Conservation (phyloP, 2,329 filamentous ascomycete species). For the Helminthosporium solani region DNA sequence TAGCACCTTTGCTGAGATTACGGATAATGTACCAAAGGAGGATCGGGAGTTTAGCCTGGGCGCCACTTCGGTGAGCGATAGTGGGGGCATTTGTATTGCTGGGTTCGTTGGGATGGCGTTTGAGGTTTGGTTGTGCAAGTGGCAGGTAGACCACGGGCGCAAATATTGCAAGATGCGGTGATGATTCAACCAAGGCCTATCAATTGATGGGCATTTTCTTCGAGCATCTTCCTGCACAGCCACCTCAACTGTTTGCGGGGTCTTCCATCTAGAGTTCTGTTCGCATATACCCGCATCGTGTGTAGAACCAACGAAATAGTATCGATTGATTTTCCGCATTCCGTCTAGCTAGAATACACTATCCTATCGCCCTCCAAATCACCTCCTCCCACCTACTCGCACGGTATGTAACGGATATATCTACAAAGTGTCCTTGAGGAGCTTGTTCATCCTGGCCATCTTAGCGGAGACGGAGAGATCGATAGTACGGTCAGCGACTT, state of each 20-base stretch:
- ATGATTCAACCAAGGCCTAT: background rate
- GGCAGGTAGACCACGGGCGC: conserved; percentile 78
- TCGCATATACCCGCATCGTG: too few species aligned
- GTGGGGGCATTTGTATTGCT: conserved; percentile 84
- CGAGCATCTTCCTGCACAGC: too few species aligned
- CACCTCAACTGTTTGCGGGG: too few species aligned
- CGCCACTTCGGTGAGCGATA: conserved; percentile 90
- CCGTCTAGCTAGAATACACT: conserved; percentile 40
- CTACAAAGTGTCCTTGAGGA: conserved; percentile 95
- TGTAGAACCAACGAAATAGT: conserved; percentile 3
- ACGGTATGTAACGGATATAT: conserved; percentile 44
- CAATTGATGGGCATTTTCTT: too few species aligned
- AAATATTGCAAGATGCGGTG: conserved; percentile 52
- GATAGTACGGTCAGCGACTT: conserved; percentile 96
- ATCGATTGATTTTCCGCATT: conserved; percentile 19
- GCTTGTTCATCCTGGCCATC: conserved; percentile 99
- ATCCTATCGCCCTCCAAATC: conserved; percentile 17
- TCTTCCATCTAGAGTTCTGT: too few species aligned
- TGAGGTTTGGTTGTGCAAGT: conserved; percentile 78
- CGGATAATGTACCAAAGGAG: conserved; percentile 71
- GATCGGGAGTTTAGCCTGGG: conserved; percentile 90
- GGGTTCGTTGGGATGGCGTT: conserved; percentile 80
- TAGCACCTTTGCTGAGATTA: conserved; percentile 85
- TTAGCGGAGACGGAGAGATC: conserved; percentile 94
- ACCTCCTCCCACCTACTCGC: conserved; percentile 10